Percentiles rank a stretch among this genome's conserved stretches.
Conservation (phyloP, 495 filamentous ascomycete species). For the Xylaria castorea region DNA sequence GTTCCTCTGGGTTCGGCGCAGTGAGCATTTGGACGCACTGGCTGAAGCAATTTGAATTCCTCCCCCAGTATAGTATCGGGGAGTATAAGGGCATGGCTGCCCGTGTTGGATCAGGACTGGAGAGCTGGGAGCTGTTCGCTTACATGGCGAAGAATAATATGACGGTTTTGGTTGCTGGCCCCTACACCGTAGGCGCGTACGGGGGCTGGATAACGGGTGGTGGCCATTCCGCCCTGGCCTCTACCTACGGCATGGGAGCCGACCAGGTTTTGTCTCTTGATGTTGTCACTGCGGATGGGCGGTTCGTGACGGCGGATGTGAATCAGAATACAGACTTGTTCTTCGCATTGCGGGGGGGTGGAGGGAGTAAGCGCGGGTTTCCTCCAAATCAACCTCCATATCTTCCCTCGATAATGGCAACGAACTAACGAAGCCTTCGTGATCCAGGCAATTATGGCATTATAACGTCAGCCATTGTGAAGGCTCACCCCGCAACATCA, state of each 20-base stretch:
- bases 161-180: slow-evolving; percentile 54
- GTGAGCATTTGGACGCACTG: slow-evolving; percentile 67
- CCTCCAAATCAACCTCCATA: not conserved
- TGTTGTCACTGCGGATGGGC: slow-evolving; percentile 64
- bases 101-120: slow-evolving; percentile 54
- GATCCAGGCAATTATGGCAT: slow-evolving; percentile 56
- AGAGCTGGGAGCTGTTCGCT: slow-evolving; percentile 53
- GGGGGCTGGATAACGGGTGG: slow-evolving; percentile 62
- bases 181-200: slow-evolving; percentile 55
- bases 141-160: slow-evolving; percentile 46
- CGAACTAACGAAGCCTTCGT: slow-evolving; percentile 2
- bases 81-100: slow-evolving; percentile 53
- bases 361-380: slow-evolving; percentile 47
- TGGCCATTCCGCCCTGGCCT: slow-evolving; percentile 53
- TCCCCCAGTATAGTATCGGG: slow-evolving; percentile 44
- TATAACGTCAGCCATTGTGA: slow-evolving; percentile 54
- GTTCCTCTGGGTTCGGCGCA: slow-evolving; percentile 58
- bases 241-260: slow-evolving; percentile 55
- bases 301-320: slow-evolving; percentile 58
- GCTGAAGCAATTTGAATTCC: slow-evolving; percentile 51
- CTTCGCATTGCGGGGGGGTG: slow-evolving; percentile 67
- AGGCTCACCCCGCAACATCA: slow-evolving; percentile 39
- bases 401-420: not conserved
- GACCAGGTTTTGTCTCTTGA: slow-evolving; percentile 61
- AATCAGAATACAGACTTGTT: slow-evolving; percentile 62